Evolutionary conservation across 805 yeast genomes (phyloP).

Genomic region (Candida ascalaphidarum): DNA sequence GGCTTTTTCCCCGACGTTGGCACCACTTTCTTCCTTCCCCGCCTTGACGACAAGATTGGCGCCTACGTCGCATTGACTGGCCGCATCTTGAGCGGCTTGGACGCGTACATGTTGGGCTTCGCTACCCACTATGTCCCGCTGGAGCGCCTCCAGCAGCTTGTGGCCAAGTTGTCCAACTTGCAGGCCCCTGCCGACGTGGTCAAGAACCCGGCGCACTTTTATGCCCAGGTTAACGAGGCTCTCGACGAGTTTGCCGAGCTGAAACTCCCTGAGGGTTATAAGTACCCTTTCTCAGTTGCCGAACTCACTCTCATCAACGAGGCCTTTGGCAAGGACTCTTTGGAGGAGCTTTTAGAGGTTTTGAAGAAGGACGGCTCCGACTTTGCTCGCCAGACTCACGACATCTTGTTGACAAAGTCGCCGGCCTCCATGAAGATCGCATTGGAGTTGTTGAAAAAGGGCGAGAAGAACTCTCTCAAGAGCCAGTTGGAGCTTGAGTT

Average conservation of each 20-base stretch:
- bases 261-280: slow-evolving; percentile 54
- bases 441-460: slow-evolving; percentile 56
- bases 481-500: slow-evolving; percentile 68
- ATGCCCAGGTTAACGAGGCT: slow-evolving; percentile 55
- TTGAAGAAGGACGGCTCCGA: slow-evolving; percentile 47
- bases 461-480: slow-evolving; percentile 48
- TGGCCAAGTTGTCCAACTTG: slow-evolving; percentile 56
- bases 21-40: slow-evolving; percentile 79
- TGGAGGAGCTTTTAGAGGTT: slow-evolving; percentile 49
- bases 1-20: slow-evolving; percentile 98
- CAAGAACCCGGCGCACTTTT: slow-evolving; percentile 32
- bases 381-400: slow-evolving; percentile 55
- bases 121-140: slow-evolving; percentile 86
- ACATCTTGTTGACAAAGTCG: slow-evolving; percentile 56
- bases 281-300: slow-evolving; percentile 47
- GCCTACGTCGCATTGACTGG: slow-evolving; percentile 84
- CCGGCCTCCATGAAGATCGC: slow-evolving; percentile 74
- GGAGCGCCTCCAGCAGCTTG: slow-evolving; percentile 52
- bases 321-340: slow-evolving; percentile 47
- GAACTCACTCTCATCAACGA: slow-evolving; percentile 58
- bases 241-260: slow-evolving; percentile 69
- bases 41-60: slow-evolving; percentile 76
- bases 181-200: slow-evolving; percentile 35
- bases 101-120: slow-evolving; percentile 73
- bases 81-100: slow-evolving; percentile 65